Conservation (phyloP, 345 rosid genomes). For the Populus alba region DNA sequence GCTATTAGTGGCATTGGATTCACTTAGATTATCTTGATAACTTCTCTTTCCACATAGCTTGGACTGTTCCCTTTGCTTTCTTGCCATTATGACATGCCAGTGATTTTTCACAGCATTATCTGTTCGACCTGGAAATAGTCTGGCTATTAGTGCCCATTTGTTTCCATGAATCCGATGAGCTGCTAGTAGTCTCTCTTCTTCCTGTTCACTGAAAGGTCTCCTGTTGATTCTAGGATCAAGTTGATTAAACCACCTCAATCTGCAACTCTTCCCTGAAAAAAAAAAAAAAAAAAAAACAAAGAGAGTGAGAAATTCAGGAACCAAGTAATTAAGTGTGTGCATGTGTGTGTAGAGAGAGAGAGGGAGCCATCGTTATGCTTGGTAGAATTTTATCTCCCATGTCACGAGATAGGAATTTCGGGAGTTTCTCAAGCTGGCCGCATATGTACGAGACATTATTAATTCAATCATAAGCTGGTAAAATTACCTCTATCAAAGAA, state of each 20-base stretch:
- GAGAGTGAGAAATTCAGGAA: neutral
- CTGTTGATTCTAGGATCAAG: slow-evolving; percentile 37
- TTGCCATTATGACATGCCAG: slow-evolving; percentile 35
- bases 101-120: slow-evolving; percentile 37
- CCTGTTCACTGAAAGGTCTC: slow-evolving; percentile 27
- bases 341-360: neutral
- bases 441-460: neutral
- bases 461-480: neutral
- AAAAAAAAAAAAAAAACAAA: no score
- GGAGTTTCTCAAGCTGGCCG: neutral
- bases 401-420: neutral
- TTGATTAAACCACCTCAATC: slow-evolving; percentile 39
- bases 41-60: slow-evolving; percentile 37
- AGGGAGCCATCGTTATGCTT: neutral
- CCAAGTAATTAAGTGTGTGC: neutral
- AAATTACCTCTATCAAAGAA: neutral
- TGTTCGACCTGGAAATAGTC: slow-evolving; percentile 33
- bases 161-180: slow-evolving; percentile 35
- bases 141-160: slow-evolving; percentile 35
- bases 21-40: slow-evolving; percentile 23
- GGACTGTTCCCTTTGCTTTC: slow-evolving; percentile 37
- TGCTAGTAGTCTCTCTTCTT: slow-evolving; percentile 28
- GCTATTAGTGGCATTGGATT: slow-evolving; percentile 9
- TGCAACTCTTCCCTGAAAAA: slow-evolving; percentile 31
- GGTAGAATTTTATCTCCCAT: neutral